Evolutionary conservation across 768 basidiomycete genomes (phyloP), one percentile per base, ranked within the genome.

Genomic region (Lactarius tabidus): DNA sequence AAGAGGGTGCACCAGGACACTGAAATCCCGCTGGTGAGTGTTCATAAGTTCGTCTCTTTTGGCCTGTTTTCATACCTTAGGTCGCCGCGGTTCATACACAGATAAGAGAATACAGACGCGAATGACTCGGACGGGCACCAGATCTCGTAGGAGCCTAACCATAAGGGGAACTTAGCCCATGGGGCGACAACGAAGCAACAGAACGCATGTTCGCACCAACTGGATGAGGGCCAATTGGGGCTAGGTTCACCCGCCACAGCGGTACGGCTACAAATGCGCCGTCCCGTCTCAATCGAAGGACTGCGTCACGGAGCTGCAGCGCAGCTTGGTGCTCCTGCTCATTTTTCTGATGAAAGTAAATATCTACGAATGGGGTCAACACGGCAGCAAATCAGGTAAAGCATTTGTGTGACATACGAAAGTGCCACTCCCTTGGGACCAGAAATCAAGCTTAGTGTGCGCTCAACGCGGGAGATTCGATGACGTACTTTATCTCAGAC

Each of bases 181-280:
- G n/a, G n/a, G n/a, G n/a, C 20, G 52, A 28, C 23, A 10, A 41
- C 53, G 10, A 15, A 15, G 41, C 53, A 36, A 51, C 10, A 23
- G 6, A 29, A 8, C 9, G 8, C 45, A 6, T 2, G 23, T 9
- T 73, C 86, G 70, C 66, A 86, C 90, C 90, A 58, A 85, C 83
- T 4, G 90, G 90, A 75, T 92, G 90, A 18, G 90, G 89, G 0
- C 90, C 89, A 4, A 86, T 82, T 2, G 89, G 89, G 2, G 74
- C 81, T 3, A 77, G 80, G 72, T 91, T 90, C 39, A 92, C 87
- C 35, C 87, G 81, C 72, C 82, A 88, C 31, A 89, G 78, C 9
- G 90, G 90, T 1, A 91, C 90, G 1, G 89, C 90, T 10, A 91
- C 83, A 69, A 91, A 92, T 1, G 89, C 89, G 1, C 90, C 90